Conservation (phyloP, 1,284 basidiomycete genomes). For the Cryptococcus sp. region DNA sequence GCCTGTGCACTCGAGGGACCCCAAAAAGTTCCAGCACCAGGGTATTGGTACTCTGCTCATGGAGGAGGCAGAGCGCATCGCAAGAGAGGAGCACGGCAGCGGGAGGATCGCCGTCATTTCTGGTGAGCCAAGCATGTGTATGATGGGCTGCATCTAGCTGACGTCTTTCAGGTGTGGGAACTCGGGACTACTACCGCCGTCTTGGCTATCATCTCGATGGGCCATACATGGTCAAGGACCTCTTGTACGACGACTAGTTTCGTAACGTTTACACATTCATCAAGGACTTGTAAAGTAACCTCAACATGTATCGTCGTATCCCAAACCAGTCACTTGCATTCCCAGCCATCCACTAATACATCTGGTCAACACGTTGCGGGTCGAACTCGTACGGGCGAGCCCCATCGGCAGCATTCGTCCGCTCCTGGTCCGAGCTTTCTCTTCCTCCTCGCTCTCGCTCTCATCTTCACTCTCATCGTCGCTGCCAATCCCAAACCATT, state of each 20-base stretch:
- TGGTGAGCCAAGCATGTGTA: conserved; percentile 53
- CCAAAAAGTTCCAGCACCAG: conserved; percentile 97
- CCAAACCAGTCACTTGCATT: not conserved
- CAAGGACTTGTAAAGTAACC: not conserved
- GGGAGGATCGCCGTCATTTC: conserved; percentile 84
- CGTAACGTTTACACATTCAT: not conserved
- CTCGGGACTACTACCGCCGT: conserved; percentile 88
- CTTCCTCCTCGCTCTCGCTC: too few species aligned
- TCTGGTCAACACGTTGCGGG: too few species aligned
- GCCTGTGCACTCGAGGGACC: conserved; percentile 93
- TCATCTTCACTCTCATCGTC: too few species aligned
- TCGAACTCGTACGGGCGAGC: too few species aligned
- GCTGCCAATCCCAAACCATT: too few species aligned
- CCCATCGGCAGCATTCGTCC: too few species aligned
- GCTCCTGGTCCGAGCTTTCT: too few species aligned
- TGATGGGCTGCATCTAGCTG: too few species aligned
- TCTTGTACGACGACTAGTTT: conserved; percentile 30
- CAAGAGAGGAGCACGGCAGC: conserved; percentile 95
- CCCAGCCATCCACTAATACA: not conserved
- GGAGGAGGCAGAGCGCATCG: conserved; percentile 99
- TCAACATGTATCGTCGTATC: not conserved
- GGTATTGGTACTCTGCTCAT: conserved; percentile 96
- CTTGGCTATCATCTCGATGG: conserved; percentile 93
- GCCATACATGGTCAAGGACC: conserved; percentile 89
- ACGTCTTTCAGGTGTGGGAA: conserved; percentile 63